Evolutionary conservation across 495 filamentous ascomycete genomes (phyloP), one percentile per base, ranked within the genome.

Genomic region (Penicillium ucsense): DNA sequence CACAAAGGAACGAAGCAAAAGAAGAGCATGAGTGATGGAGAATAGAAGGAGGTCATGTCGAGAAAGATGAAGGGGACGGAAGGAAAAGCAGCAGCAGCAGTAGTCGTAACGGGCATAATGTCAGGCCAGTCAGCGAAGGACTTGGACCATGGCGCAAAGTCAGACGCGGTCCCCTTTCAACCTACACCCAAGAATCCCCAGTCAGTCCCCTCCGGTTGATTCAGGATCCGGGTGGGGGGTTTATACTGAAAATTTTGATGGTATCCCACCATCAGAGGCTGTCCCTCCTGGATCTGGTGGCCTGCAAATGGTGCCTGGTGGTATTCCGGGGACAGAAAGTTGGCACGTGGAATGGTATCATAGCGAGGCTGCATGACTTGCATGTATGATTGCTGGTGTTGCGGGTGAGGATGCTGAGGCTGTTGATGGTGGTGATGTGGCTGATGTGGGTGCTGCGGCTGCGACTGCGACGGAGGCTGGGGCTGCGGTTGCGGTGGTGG

Each of bases 141-240:
- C 34, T 50, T 20, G 41, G 31, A 36, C 45, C 35, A 45, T 29
- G 42, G 50, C 35, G 40, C 31, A 35, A 49, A 55, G 47, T 55
- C 60, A 47, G 56, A 20, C 42, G 35, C 10, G 36, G 35, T 60
- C 47, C 44, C 39, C 32, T 52, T 44, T 68, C 58, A 73, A n/a
- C 70, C 67, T 54, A 72, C 64, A 35, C 70, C 68, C 51, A 74
- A 53, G 55, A 71, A 74, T 8, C 63, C 54, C 67, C 68, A 74
- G 58, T 74, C 68, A 46, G 68, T 72, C 51, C 68, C 70, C 49
- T 71, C 70, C 47, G 65, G 57, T 57, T 69, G 67, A 38, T 66
- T 66, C 52, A 74, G 51, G 36, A 72, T 57, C 41, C 65, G 64
- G 46, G 62, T 50, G 27, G 60, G 60, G 48, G 61, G 53, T 55